These are phyloP conservation scores for Stenocarpella maydis DNA, from an alignment of 2,329 filamentous ascomycete species.

Conservation along the genomic window DNA sequence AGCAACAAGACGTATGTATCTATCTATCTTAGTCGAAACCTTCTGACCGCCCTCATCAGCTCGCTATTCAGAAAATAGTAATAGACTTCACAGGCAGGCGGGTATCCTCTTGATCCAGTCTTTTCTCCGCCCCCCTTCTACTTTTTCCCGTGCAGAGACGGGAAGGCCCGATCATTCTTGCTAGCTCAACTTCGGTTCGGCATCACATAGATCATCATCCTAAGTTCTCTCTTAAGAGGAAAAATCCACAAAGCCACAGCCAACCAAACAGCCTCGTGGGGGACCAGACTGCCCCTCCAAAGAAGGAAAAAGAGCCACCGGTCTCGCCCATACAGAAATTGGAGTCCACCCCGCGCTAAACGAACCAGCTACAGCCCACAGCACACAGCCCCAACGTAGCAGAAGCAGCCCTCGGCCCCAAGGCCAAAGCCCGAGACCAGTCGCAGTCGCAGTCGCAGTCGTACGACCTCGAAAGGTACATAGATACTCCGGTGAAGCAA, in stretches of 20 bases:
- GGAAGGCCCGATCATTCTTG: background rate
- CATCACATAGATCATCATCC: background rate
- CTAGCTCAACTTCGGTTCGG: background rate
- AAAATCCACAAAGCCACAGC: constrained; percentile 2
- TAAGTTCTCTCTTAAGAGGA: background rate
- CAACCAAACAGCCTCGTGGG: constrained; percentile 29
- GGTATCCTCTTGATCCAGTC: background rate
- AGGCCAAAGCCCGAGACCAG: constrained; percentile 20
- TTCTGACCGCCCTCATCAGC: constrained; percentile 13
- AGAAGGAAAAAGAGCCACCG: background rate
- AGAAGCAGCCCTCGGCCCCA: constrained; percentile 16
- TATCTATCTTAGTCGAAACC: background rate
- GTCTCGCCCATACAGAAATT: constrained; percentile 12
- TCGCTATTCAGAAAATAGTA: background rate
- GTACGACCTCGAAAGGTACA: constrained; percentile 27
- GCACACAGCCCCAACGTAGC: background rate
- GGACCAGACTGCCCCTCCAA: constrained; percentile 16
- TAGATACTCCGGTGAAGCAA: constrained; percentile 28
- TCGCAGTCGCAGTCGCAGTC: constrained; percentile 8
- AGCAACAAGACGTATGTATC: background rate
- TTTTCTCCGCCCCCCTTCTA: too few relatives aligned
- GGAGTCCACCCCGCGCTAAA: constrained; percentile 34
- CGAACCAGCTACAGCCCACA: constrained; percentile 15
- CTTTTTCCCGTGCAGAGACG: constrained; percentile 12
- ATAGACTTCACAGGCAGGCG: background rate